Evolutionary conservation across 1,139 yeast species (phyloP).

Genomic region (Nakaseomyces glabratus): DNA sequence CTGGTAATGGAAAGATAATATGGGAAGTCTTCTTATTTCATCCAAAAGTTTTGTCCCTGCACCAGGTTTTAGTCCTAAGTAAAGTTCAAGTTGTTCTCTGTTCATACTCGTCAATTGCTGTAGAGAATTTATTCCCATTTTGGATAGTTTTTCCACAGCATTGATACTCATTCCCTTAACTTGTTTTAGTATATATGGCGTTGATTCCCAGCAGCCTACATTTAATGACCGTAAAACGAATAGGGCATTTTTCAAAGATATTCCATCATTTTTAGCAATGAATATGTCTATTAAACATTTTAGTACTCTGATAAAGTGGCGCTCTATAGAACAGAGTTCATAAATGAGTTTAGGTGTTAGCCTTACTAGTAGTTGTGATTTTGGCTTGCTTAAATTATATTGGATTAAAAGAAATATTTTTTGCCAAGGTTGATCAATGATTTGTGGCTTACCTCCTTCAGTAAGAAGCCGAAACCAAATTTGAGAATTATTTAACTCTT

Average conservation of each 20-base stretch:
- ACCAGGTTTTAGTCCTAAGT: slow-evolving; percentile 36
- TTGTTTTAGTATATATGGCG: slow-evolving; percentile 38
- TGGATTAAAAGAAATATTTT: slow-evolving; percentile 37
- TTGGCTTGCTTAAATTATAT: slow-evolving; percentile 43
- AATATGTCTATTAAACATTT: slow-evolving; percentile 40
- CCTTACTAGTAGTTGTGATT: too few species aligned
- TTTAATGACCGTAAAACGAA: slow-evolving; percentile 34
- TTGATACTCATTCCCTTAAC: slow-evolving; percentile 38
- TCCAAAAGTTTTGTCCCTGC: slow-evolving; percentile 31
- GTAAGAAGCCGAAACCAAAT: slow-evolving; percentile 31
- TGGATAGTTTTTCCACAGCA: slow-evolving; percentile 34
- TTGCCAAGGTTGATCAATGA: slow-evolving; percentile 25
- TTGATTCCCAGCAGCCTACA: slow-evolving; percentile 43
- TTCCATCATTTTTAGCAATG: slow-evolving; percentile 34
- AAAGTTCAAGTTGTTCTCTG: slow-evolving; percentile 34
- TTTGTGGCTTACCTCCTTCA: slow-evolving; percentile 21
- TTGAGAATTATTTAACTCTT: slow-evolving; percentile 35
- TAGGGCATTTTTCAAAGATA: slow-evolving; percentile 34
- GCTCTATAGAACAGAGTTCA: slow-evolving; percentile 33
- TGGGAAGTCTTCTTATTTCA: slow-evolving; percentile 31
- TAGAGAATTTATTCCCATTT: slow-evolving; percentile 31
- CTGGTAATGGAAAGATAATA: slow-evolving; percentile 15
- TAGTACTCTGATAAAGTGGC: slow-evolving; percentile 35
- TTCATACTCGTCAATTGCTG: slow-evolving; percentile 29
- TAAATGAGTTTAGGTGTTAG: too few species aligned